Conservation (phyloP, 805 yeast genomes). For the Jamesozyma piceae region DNA sequence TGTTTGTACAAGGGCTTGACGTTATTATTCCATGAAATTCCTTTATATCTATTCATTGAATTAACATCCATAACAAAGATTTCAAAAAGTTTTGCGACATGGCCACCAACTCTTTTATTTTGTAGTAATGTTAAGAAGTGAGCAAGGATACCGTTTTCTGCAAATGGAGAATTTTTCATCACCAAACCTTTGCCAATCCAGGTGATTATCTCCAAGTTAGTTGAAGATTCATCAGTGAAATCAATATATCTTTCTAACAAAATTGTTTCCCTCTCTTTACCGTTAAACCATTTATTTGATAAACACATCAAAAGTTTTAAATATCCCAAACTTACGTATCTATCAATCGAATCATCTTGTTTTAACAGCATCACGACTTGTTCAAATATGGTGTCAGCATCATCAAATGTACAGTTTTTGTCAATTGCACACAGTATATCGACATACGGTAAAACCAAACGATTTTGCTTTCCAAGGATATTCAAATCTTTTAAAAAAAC, state of each 20-base stretch:
- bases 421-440: slow-evolving; percentile 48
- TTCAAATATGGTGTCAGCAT: slow-evolving; percentile 7
- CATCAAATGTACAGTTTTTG: slow-evolving; percentile 27
- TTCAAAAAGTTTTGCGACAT: slow-evolving; percentile 48
- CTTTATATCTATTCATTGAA: slow-evolving; percentile 42
- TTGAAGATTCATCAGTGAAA: slow-evolving; percentile 11
- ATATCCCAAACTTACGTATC: slow-evolving; percentile 21
- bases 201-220: slow-evolving; percentile 43
- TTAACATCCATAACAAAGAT: slow-evolving; percentile 60
- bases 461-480: slow-evolving; percentile 16
- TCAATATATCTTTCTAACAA: slow-evolving; percentile 9
- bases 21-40: slow-evolving; percentile 41
- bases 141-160: slow-evolving; percentile 29
- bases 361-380: neutral
- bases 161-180: slow-evolving; percentile 42
- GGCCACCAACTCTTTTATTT: slow-evolving; percentile 27
- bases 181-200: slow-evolving; percentile 72
- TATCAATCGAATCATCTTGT: neutral
- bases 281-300: slow-evolving; percentile 25
- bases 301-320: slow-evolving; percentile 22
- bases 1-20: slow-evolving; percentile 72
- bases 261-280: neutral
- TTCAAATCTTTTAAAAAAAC: slow-evolving; percentile 30
- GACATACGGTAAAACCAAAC: slow-evolving; percentile 33
- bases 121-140: slow-evolving; percentile 32